Evolutionary conservation across 768 basidiomycete species (phyloP).

Genomic region (Calvatia gigantea): DNA sequence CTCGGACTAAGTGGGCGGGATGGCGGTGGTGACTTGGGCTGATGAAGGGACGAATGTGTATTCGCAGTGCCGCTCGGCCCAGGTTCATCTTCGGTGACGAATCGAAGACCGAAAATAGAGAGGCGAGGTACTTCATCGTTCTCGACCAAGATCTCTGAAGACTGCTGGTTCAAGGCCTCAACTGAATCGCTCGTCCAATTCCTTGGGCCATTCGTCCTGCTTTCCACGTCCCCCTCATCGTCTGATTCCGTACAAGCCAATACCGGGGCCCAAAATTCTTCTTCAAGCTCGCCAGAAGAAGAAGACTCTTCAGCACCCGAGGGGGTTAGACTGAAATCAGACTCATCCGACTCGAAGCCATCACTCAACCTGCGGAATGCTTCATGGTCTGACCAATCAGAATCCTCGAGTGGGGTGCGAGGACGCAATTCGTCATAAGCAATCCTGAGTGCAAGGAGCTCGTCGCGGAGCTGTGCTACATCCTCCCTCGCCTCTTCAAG

Average conservation of each 20-base stretch:
- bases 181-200: no score
- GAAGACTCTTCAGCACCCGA: no score
- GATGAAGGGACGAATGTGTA: not conserved
- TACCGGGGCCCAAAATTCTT: no score
- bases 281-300: no score
- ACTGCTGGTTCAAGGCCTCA: not conserved
- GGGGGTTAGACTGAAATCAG: not conserved
- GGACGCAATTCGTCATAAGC: constrained; percentile 17
- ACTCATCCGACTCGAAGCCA: not conserved
- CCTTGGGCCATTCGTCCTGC: no score
- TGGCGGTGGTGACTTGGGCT: not conserved
- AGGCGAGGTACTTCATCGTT: constrained; percentile 28
- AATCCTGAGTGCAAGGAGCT: constrained; percentile 21
- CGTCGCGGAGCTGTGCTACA: constrained; percentile 18
- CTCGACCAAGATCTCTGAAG: constrained; percentile 17
- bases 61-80: not conserved
- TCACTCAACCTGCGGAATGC: not conserved
- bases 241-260: no score
- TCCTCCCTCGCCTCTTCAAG: constrained; percentile 17
- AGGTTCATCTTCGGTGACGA: not conserved
- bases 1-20: not conserved
- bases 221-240: no score
- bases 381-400: not conserved
- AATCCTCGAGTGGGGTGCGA: not conserved
- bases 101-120: constrained; percentile 20